phyloP scores from a whole-genome alignment of 306 rosid species.

The Prosopis cineraria region DNA sequence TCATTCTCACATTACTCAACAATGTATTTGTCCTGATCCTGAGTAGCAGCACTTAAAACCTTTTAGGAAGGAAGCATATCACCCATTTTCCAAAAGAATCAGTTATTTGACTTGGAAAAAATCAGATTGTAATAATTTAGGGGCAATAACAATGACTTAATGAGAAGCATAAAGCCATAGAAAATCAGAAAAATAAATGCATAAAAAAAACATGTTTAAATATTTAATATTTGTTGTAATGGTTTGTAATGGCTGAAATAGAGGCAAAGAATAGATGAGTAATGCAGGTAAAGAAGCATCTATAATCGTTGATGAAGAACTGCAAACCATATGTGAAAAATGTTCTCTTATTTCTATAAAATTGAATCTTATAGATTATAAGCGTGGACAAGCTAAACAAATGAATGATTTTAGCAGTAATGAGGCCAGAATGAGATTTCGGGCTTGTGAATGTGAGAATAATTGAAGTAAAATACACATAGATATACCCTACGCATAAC shows the following conservation, averaged over 20 bases:
- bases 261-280: neutral
- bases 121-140: constrained; percentile 9
- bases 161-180: neutral
- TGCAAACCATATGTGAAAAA: neutral
- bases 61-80: constrained; percentile 19
- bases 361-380: neutral
- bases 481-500: neutral
- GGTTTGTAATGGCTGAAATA: neutral
- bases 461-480: neutral
- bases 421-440: neutral
- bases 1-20: constrained; percentile 24
- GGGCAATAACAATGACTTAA: constrained; percentile 6
- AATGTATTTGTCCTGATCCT: neutral
- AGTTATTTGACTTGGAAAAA: neutral
- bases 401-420: neutral
- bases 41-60: neutral
- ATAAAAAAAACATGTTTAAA: neutral
- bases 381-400: neutral
- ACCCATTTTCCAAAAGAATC: neutral
- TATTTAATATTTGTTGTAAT: neutral
- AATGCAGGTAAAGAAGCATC: neutral
- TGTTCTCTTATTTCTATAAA: neutral
- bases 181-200: neutral
- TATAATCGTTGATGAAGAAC: neutral
- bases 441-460: neutral